These are phyloP conservation scores for Linnemannia hyalina DNA, from an alignment of 192 early-diverging fungal genomes.

Conservation along the genomic window DNA sequence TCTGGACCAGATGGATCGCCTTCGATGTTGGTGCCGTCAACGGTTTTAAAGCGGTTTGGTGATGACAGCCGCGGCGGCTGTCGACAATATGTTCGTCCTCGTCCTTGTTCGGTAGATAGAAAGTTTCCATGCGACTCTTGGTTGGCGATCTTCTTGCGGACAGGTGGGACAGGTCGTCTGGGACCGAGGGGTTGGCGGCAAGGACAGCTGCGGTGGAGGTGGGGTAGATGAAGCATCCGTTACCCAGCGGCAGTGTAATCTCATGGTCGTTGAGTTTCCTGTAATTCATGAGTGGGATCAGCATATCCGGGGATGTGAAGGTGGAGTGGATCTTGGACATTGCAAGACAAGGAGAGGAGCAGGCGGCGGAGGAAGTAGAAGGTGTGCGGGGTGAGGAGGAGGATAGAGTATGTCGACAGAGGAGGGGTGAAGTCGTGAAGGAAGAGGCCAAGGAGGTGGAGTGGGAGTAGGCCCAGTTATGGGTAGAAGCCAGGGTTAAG, in stretches of 20 bases:
- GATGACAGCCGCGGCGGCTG: not conserved
- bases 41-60: too few relatives aligned
- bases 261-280: not conserved
- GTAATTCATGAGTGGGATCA: not conserved
- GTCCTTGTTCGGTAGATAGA: not conserved
- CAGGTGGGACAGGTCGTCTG: not conserved
- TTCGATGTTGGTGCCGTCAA: not conserved
- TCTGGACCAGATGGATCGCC: too few relatives aligned
- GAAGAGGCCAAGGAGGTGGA: not conserved
- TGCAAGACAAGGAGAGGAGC: not conserved
- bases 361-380: not conserved
- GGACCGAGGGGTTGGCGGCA: not conserved
- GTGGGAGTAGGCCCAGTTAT: not conserved
- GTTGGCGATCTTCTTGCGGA: not conserved
- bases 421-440: not conserved
- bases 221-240: not conserved
- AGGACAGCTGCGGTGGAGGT: not conserved
- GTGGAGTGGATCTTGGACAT: not conserved
- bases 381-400: not conserved
- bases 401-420: not conserved
- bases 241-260: not conserved
- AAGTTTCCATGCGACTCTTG: slow-evolving; percentile 8
- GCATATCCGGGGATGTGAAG: not conserved
- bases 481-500: not conserved
- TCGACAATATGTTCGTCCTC: not conserved